Conservation (phyloP, 1,139 yeast species). For the Suhomyces chickasaworum region DNA sequence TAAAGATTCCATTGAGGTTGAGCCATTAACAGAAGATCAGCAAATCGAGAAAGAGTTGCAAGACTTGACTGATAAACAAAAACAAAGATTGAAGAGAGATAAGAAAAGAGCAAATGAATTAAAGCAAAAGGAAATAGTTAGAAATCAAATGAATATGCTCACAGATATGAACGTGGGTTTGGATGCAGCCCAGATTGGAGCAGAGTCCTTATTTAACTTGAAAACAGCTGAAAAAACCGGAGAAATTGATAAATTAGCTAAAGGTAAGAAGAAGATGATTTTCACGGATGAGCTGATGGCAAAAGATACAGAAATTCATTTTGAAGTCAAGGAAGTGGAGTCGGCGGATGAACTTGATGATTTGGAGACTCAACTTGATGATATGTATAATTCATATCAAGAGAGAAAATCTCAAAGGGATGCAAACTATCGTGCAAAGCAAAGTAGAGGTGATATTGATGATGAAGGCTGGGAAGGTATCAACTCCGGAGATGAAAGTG, state of each 20-base stretch:
- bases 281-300: slow-evolving; percentile 57
- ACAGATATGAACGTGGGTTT: slow-evolving; percentile 92
- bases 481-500: slow-evolving; percentile 41
- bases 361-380: slow-evolving; percentile 78
- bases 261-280: slow-evolving; percentile 82
- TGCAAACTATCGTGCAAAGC: slow-evolving; percentile 77
- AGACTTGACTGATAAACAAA: slow-evolving; percentile 70
- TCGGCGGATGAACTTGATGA: slow-evolving; percentile 67
- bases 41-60: slow-evolving; percentile 82
- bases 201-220: slow-evolving; percentile 80
- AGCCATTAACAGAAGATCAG: slow-evolving; percentile 82
- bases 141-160: slow-evolving; percentile 96
- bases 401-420: slow-evolving; percentile 75
- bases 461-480: slow-evolving; percentile 92
- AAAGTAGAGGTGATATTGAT: slow-evolving; percentile 76
- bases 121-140: slow-evolving; percentile 83
- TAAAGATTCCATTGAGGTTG: slow-evolving; percentile 57
- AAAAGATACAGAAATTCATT: slow-evolving; percentile 56
- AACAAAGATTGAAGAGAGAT: slow-evolving; percentile 70
- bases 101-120: slow-evolving; percentile 78
- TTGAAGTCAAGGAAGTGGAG: slow-evolving; percentile 46
- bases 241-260: slow-evolving; percentile 66
- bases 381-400: slow-evolving; percentile 77
- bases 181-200: slow-evolving; percentile 84
- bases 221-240: slow-evolving; percentile 87